A percentile compares a stretch with the other conserved stretches of the same genome.
These are phyloP conservation scores for Sporobolomyces phaffii DNA, from an alignment of 768 basidiomycete species.

Conservation along the genomic window DNA sequence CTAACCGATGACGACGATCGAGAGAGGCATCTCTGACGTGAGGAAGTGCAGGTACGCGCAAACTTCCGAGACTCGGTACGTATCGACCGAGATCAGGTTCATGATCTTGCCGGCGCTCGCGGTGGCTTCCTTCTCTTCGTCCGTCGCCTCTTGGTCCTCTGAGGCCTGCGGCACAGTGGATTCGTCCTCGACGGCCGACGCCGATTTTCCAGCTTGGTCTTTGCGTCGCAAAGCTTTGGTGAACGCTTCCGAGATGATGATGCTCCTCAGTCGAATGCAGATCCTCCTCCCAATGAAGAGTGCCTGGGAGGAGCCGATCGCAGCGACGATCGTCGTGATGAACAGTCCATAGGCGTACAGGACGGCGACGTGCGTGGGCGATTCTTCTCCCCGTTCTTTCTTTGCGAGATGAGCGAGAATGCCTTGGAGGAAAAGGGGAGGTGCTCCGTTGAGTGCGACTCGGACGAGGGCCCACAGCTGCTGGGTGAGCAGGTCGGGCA, in stretches of 20 bases:
- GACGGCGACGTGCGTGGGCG: conserved; percentile 47
- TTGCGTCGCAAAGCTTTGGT: conserved; percentile 48
- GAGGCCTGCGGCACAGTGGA: neutral
- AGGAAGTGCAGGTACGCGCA: conserved; percentile 41
- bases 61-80: conserved; percentile 13
- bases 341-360: conserved; percentile 48
- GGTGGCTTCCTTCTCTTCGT: conserved; percentile 20
- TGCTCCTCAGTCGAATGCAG: conserved; percentile 44
- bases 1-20: conserved; percentile 27
- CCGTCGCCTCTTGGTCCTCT: conserved; percentile 8
- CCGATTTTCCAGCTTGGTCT: conserved; percentile 45
- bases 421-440: conserved; percentile 47
- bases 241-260: conserved; percentile 49
- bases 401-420: conserved; percentile 46
- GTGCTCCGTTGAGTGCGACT: conserved; percentile 46
- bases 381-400: conserved; percentile 40
- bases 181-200: neutral
- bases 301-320: conserved; percentile 43
- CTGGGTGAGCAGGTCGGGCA: conserved; percentile 12
- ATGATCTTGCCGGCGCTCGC: conserved; percentile 41
- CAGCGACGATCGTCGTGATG: conserved; percentile 43
- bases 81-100: conserved; percentile 42
- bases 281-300: conserved; percentile 48
- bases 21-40: conserved; percentile 32
- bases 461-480: conserved; percentile 39